A percentile compares a stretch with the other conserved stretches of the same genome.
These are phyloP conservation scores for Cyberlindnera americana DNA, from an alignment of 805 yeast species.

Conservation along the genomic window DNA sequence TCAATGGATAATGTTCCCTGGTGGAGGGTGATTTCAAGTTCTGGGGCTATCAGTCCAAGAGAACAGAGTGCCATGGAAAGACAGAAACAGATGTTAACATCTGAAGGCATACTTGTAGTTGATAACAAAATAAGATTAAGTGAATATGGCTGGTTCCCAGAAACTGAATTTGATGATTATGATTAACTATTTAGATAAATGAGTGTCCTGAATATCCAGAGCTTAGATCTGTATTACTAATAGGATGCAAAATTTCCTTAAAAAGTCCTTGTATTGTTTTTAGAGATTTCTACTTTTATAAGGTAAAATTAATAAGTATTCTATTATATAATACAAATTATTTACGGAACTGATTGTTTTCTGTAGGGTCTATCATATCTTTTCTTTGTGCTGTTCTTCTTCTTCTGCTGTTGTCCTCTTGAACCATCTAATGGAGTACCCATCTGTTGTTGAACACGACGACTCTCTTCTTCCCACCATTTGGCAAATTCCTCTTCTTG, in stretches of 20 bases:
- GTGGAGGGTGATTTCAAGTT: conserved; percentile 74
- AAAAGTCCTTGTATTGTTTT: no score
- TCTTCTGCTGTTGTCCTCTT: conserved; percentile 1
- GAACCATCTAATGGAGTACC: no score
- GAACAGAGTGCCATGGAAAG: conserved; percentile 37
- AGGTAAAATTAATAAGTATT: no score
- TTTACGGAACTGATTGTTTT: conserved; percentile 17
- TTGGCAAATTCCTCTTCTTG: conserved; percentile 79
- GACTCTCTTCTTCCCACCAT: conserved; percentile 86
- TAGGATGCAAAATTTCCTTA: no score
- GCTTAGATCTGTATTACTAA: no score
- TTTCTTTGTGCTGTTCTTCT: conserved; percentile 7
- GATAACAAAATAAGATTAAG: conserved; percentile 36
- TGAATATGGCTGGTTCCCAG: conserved; percentile 70
- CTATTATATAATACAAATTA: not conserved
- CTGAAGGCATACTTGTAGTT: conserved; percentile 46
- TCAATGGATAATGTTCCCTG: conserved; percentile 34
- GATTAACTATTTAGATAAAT: conserved; percentile 3
- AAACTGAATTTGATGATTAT: conserved; percentile 28
- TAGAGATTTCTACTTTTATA: no score
- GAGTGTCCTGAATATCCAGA: no score
- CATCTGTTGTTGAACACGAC: conserved; percentile 50
- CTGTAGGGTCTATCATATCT: conserved; percentile 7
- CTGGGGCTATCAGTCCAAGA: conserved; percentile 59
- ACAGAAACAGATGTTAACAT: conserved; percentile 43